Base-by-base conservation (phyloP, 371 early-diverging fungal genomes). In the Rhizopus sp. region DNA sequence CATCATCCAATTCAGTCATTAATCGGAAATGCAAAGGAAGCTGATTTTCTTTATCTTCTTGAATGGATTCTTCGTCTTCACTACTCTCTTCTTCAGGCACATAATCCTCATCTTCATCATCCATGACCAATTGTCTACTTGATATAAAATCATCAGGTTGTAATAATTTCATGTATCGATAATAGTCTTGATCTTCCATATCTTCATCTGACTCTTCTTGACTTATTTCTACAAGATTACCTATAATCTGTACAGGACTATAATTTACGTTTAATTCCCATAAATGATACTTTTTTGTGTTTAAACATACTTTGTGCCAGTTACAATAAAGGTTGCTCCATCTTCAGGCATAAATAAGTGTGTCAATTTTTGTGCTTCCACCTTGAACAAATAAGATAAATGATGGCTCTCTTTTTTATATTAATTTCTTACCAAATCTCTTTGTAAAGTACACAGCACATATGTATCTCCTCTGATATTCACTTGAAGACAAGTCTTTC, bases 261-360 rank as follows among this genome's bases (percentile, higher is more conserved):
- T 50, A n/a, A n/a, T 13, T 30, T 13, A 7, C 32, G 12, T n/a
- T 34, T n/a, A n/a, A 33, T 49, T 15, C 32, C 3, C 7, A 49
- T 49, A 16, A 32, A 49, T 31, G 1, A 32, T 15, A 50, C 3
- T 6, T 3, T 15, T 7, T 7, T 32, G 34, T n/a, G 5, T 32
- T 53, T 6, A 4, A 15, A 31, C 37, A 59, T 67, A 67, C 67
- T 62, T 62, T 40, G 38, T 9, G 3, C 67, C 67, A 3, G n/a
- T 16, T 7, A 62, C 30, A 32, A 41, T 44, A 0, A 67, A 44
- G 0, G 45, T 62, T 8, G 63, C 63, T 35, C 41, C 12, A 29
- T 67, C 67, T 16, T 55, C 52, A 12, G 42, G 44, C 13, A 59
- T 47, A 49, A 67, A 59, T 0, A 13, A 29, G 35, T 62, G 63